These are phyloP conservation scores for Paracorniculantispora psalliotae DNA, from an alignment of 2,329 filamentous ascomycete genomes.

Conservation along the genomic window DNA sequence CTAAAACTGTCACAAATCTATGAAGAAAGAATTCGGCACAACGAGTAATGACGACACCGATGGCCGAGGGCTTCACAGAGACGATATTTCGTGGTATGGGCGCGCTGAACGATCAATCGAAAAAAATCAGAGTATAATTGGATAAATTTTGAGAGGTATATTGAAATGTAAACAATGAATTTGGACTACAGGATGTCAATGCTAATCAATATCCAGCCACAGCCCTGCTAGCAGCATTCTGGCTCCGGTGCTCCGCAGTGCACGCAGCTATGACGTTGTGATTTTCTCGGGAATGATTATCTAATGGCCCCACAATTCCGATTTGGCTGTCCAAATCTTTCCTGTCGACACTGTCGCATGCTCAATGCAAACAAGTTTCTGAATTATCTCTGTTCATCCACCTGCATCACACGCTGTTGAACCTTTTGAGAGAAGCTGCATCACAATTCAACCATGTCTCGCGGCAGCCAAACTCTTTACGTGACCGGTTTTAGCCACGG, in stretches of 20 bases:
- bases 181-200: constrained; percentile 4
- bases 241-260: neutral
- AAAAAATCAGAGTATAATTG: neutral
- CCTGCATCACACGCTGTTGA: constrained; percentile 8
- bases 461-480: constrained; percentile 89
- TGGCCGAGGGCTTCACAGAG: neutral
- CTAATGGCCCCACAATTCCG: constrained; percentile 6
- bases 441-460: constrained; percentile 68
- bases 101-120: neutral
- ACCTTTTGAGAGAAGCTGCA: constrained; percentile 1
- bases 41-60: neutral
- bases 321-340: constrained; percentile 3
- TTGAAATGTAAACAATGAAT: neutral
- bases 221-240: neutral
- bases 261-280: constrained; percentile 8
- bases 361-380: constrained; percentile 9
- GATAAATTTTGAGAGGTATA: neutral
- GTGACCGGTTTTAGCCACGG: constrained; percentile 99
- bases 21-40: neutral
- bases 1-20: neutral
- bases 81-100: neutral
- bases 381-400: neutral
- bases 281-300: neutral
- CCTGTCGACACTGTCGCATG: constrained; percentile 7
- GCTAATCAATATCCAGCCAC: neutral